Conservation (phyloP, 495 filamentous ascomycete species). For the Lophiotrema nucula region DNA sequence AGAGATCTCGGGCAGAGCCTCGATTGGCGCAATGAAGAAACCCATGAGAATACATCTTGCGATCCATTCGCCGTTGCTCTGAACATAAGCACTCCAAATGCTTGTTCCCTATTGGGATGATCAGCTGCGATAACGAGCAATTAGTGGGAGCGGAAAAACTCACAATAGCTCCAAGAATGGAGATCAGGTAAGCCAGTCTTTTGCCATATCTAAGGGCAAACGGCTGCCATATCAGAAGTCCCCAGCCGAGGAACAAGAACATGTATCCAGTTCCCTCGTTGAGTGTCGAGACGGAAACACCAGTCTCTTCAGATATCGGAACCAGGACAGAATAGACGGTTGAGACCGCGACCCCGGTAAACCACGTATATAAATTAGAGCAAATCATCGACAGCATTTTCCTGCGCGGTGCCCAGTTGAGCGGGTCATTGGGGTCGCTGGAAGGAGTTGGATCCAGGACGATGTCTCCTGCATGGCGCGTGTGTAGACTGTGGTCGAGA, state of each 20-base stretch:
- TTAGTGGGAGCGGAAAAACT: too few species aligned
- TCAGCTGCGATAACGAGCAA: too few species aligned
- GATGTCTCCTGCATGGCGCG: constrained; percentile 34
- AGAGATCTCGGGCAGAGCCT: constrained; percentile 60
- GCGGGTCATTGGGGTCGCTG: constrained; percentile 27
- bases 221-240: constrained; percentile 67
- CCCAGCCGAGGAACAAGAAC: constrained; percentile 63
- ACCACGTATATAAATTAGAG: constrained; percentile 53
- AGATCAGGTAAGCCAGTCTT: constrained; percentile 60
- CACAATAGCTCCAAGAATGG: constrained; percentile 55
- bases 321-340: constrained; percentile 63
- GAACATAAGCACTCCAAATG: constrained; percentile 49
- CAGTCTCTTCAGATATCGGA: constrained; percentile 56
- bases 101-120: too few species aligned
- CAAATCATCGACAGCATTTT: constrained; percentile 32
- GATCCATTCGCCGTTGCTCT: constrained; percentile 61
- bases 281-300: constrained; percentile 52
- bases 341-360: constrained; percentile 58
- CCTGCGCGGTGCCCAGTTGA: constrained; percentile 37
- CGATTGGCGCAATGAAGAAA: constrained; percentile 66
- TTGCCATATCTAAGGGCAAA: constrained; percentile 67
- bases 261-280: constrained; percentile 58
- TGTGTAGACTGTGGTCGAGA: constrained; percentile 29
- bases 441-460: constrained; percentile 37
- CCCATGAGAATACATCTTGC: constrained; percentile 60